Evolutionary conservation across 2,329 filamentous ascomycete species (phyloP), one percentile per base, ranked within the genome.

Genomic region (Bipolaris victoriae): DNA sequence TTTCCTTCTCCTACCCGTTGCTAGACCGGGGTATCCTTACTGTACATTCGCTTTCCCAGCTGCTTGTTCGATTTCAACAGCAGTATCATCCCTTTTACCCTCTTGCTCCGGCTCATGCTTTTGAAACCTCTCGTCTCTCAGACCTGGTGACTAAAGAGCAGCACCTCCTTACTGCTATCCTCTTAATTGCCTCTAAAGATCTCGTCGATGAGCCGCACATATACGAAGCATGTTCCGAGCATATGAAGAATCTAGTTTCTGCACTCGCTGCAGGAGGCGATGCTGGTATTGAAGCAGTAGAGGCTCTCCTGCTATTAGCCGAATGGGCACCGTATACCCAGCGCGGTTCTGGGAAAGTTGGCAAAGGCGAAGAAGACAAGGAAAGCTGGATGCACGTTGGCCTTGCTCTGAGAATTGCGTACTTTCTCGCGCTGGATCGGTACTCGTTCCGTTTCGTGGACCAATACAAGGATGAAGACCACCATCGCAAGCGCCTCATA

Each of bases 301-400:
- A 91, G 68, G 87, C 88, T 1, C 76, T 91, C 1, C 78, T 91
- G 0, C 78, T 91, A 2, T 82, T 91, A 1, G 88, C 89, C 0
- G 88, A 91, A 67, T 91, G 89, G 89, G 88, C 87, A 6, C 87
- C 88, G 0, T 88, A 89, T 59, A 85, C 86, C 0, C 82, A 87
- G 1, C 79, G 86, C 5, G 82, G 82, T 2, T 84, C 85, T 29
- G 86, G 86, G 31, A 81, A 84, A 24, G 86, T 91, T 18, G 89
- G 88, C 0, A 83, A 88, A 53, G 89, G 89, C 7, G 88, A 91
- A 71, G 89, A 91, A 69, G 88, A 91, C 65, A 83, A 89, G 43
- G 88, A 89, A 29, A 88, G 88, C 0, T 91, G 89, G 89, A 91
- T 91, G 88, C 86, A 90, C 65, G 87, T 90, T 5, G 89, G 89